Conservation (phyloP, 768 basidiomycete species). For the Lyophyllum shimeji region DNA sequence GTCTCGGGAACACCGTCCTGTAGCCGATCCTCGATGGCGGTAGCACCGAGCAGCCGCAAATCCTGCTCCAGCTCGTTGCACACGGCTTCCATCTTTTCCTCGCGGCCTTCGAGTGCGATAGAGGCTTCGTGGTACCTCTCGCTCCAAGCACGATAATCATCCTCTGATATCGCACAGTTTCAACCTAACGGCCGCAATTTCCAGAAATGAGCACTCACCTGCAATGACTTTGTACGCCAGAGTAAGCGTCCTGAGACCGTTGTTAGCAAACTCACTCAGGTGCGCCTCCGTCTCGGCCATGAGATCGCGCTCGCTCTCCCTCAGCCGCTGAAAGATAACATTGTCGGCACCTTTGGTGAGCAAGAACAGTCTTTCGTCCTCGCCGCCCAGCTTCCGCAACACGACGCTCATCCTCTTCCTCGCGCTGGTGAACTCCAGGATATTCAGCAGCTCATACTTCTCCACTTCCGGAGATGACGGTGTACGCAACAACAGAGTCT, state of each 20-base stretch:
- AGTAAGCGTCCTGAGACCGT: slow-evolving; percentile 87
- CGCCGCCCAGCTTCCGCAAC: slow-evolving; percentile 65
- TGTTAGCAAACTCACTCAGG: slow-evolving; percentile 82
- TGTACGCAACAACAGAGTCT: slow-evolving; percentile 70
- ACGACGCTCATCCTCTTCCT: slow-evolving; percentile 96
- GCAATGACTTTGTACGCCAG: slow-evolving; percentile 83
- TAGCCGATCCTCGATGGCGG: slow-evolving; percentile 95
- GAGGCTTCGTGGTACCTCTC: slow-evolving; percentile 79
- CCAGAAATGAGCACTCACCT: slow-evolving; percentile 39
- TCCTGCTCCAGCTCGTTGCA: slow-evolving; percentile 81
- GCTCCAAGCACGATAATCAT: slow-evolving; percentile 80
- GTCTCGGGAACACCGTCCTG: slow-evolving; percentile 98
- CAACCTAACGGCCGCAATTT: background rate
- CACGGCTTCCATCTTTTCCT: slow-evolving; percentile 73
- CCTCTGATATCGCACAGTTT: slow-evolving; percentile 40
- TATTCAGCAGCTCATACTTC: slow-evolving; percentile 86
- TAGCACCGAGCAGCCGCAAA: slow-evolving; percentile 84
- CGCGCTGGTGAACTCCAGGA: slow-evolving; percentile 91
- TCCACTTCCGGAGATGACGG: slow-evolving; percentile 65
- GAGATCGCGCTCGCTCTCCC: slow-evolving; percentile 59
- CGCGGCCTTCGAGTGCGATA: slow-evolving; percentile 76
- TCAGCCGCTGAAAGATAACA: slow-evolving; percentile 89
- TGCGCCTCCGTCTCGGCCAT: slow-evolving; percentile 78
- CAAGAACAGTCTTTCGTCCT: slow-evolving; percentile 60
- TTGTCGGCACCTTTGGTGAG: slow-evolving; percentile 94